Conservation (phyloP, 805 yeast genomes). For the Candida odintsovae region DNA sequence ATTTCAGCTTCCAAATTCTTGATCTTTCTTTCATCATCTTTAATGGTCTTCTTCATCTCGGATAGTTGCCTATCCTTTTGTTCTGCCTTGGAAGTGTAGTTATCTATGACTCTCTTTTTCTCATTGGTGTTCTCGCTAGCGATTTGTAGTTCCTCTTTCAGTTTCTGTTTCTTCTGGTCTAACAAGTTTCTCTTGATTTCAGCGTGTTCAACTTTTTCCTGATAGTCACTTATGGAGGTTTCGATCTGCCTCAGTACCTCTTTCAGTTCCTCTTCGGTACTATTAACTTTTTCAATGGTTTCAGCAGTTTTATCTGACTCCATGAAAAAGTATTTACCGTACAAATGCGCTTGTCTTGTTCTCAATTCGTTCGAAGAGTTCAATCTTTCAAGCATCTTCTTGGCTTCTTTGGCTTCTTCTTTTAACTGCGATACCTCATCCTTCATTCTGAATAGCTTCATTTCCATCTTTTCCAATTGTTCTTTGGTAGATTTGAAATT, state of each 20-base stretch:
- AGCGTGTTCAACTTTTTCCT: slow-evolving; percentile 1
- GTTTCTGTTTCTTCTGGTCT: slow-evolving; percentile 2
- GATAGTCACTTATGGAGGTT: slow-evolving; percentile 1
- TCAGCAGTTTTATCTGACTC: slow-evolving; percentile 25
- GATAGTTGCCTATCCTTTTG: slow-evolving; percentile 16
- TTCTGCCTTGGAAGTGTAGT: slow-evolving; percentile 9
- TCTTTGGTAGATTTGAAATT: slow-evolving; percentile 40
- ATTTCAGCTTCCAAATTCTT: slow-evolving; percentile 14
- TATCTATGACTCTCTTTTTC: slow-evolving; percentile 7
- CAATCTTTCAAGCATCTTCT: slow-evolving; percentile 33
- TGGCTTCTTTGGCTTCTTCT: slow-evolving; percentile 37
- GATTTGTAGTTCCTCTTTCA: slow-evolving; percentile 14
- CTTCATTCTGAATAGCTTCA: slow-evolving; percentile 33
- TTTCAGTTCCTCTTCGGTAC: slow-evolving; percentile 10
- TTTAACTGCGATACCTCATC: slow-evolving; percentile 34
- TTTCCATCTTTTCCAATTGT: slow-evolving; percentile 31
- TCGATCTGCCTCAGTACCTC: slow-evolving; percentile 7
- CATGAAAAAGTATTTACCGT: slow-evolving; percentile 47
- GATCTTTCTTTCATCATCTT: slow-evolving; percentile 15
- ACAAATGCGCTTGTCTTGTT: slow-evolving; percentile 31
- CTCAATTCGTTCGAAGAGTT: slow-evolving; percentile 36
- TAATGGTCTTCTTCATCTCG: slow-evolving; percentile 13
- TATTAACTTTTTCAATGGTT: slow-evolving; percentile 7
- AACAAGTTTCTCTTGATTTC: slow-evolving; percentile 2
- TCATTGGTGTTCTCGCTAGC: slow-evolving; percentile 13